phyloP scores from a whole-genome alignment of 495 filamentous ascomycete species.

The Penicillium riverlandense region DNA sequence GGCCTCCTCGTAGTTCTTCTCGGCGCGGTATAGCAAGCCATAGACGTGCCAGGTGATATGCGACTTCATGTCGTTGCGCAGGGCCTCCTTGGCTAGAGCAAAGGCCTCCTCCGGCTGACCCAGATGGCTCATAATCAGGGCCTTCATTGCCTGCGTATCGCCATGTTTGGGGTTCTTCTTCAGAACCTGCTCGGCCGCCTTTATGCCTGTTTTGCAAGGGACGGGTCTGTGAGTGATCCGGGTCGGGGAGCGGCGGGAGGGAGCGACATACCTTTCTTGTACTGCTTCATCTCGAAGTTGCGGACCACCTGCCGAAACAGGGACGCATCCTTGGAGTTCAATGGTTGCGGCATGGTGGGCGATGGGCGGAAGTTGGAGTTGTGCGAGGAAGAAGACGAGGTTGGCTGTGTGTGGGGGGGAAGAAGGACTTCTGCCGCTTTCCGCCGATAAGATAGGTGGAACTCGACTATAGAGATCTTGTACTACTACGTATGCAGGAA shows the following conservation, averaged over 20 bases:
- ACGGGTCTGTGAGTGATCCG: slow-evolving; percentile 13
- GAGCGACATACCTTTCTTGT: slow-evolving; percentile 70
- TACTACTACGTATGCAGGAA: no score
- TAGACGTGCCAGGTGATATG: slow-evolving; percentile 99
- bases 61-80: slow-evolving; percentile 94
- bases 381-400: slow-evolving; percentile 31
- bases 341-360: slow-evolving; percentile 66
- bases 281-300: slow-evolving; percentile 95
- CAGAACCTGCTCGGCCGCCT: slow-evolving; percentile 89
- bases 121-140: slow-evolving; percentile 85
- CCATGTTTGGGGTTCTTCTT: slow-evolving; percentile 92
- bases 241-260: neutral
- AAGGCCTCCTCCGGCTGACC: slow-evolving; percentile 92
- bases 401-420: slow-evolving; percentile 31
- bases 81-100: slow-evolving; percentile 78
- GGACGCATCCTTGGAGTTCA: slow-evolving; percentile 83
- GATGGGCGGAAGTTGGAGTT: slow-evolving; percentile 27
- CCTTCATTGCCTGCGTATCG: slow-evolving; percentile 98
- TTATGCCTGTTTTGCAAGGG: slow-evolving; percentile 53
- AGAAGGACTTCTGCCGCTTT: neutral
- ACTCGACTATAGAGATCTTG: no score
- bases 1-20: slow-evolving; percentile 96
- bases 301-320: slow-evolving; percentile 92
- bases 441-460: no score
- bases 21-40: slow-evolving; percentile 83